Evolutionary conservation across 768 basidiomycete species (phyloP), one percentile per base, ranked within the genome.

Genomic region (Agrocybe pediades): DNA sequence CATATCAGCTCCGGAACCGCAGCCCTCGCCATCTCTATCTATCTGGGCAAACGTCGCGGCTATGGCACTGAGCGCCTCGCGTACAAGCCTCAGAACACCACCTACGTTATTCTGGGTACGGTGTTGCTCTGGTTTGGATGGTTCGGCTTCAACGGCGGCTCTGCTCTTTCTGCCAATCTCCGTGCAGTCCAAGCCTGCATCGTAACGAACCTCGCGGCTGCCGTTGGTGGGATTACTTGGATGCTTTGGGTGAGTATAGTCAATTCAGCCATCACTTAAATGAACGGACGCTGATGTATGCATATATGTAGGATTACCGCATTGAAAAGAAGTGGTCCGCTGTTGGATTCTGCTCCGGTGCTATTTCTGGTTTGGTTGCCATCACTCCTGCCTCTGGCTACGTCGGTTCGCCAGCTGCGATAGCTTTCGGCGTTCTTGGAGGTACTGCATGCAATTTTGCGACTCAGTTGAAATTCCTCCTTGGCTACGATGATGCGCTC

Each of bases 71-170:
- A 91, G 62, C 80, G 87, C 21, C 82, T 97, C 13, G 89, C 92
- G 1, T 98, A 95, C 81, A 95, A 80, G 71, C 95, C 96, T 0
- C 91, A 95, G 67, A 97, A 96, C 68, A 91, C 92, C 16, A 87
- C 88, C 21, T 95, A 95, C 65, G 92, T 98, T 56, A 78, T 97
- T 41, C 76, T 97, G n/a, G 96, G 96, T 9, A 98, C 96, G 0
- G 83, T 88, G 2, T 81, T 96, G 66, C 90, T 98, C 47, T 97
- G 94, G 93, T 92, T 93, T 53, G 90, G 90, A 4, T 98, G 95
- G 95, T 92, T 96, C 56, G 92, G 92, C 1, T 95, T 95, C 80
- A 95, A 95, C 69, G 95, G 95, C 6, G 96, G 96, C 20, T 88
- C 86, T 15, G 95, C 95, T 8, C 82, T 98, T 58, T 81, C 86